These are phyloP conservation scores for Pichia sp. DNA, from an alignment of 1,139 yeast species.

Conservation along the genomic window DNA sequence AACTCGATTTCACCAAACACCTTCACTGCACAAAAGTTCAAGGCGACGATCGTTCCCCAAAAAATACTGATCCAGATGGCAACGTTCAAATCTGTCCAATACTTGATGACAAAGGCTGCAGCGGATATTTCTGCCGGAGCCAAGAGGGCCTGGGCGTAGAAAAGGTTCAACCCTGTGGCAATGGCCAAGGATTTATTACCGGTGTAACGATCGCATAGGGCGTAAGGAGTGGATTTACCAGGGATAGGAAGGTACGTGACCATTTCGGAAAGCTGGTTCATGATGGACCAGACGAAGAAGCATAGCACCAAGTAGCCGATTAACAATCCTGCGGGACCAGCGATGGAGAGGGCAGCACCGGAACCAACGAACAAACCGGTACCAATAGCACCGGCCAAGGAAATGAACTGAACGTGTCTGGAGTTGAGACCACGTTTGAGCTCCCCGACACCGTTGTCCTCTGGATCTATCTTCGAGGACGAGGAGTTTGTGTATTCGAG, in stretches of 20 bases:
- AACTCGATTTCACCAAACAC: slow-evolving; percentile 50
- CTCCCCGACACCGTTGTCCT: slow-evolving; percentile 14
- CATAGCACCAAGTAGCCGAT: slow-evolving; percentile 49
- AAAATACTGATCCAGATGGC: slow-evolving; percentile 45
- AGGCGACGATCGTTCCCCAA: slow-evolving; percentile 36
- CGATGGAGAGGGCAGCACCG: slow-evolving; percentile 41
- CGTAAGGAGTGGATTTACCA: slow-evolving; percentile 34
- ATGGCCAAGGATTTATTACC: slow-evolving; percentile 29
- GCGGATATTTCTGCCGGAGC: slow-evolving; percentile 51
- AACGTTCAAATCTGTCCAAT: slow-evolving; percentile 42
- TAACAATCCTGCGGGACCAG: slow-evolving; percentile 53
- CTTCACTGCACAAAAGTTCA: slow-evolving; percentile 43
- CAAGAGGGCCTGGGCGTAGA: slow-evolving; percentile 44
- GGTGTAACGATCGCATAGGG: slow-evolving; percentile 21
- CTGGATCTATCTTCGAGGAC: slow-evolving; percentile 7
- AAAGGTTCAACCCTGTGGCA: slow-evolving; percentile 45
- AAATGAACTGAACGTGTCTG: slow-evolving; percentile 58
- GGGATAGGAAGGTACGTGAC: slow-evolving; percentile 52
- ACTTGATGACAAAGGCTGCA: slow-evolving; percentile 45
- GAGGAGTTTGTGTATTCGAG: not conserved
- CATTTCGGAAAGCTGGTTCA: slow-evolving; percentile 63
- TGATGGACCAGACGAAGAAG: slow-evolving; percentile 48
- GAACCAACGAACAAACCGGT: slow-evolving; percentile 57
- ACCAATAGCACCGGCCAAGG: slow-evolving; percentile 79
- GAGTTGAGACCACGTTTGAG: slow-evolving; percentile 23